Conservation (phyloP, 140 eudicot species). For the Eryngium alpinum region DNA sequence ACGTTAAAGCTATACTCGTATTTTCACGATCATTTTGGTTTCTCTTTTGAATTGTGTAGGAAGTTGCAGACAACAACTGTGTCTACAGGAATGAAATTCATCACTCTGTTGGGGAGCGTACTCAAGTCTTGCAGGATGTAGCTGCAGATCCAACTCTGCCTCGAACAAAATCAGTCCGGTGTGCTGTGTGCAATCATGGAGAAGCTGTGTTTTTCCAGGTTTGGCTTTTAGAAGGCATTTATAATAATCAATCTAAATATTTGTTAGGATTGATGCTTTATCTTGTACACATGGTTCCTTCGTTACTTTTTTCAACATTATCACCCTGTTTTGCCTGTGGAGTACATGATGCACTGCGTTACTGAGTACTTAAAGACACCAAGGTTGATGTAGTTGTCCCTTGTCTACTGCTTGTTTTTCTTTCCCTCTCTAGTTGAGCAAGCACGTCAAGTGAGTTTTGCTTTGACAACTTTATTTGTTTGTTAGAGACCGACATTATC, state of each 20-base stretch:
- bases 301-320: not conserved
- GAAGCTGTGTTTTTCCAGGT: conserved; percentile 99
- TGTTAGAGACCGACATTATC: too few species aligned
- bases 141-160: conserved; percentile 99
- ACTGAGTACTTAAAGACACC: too few species aligned
- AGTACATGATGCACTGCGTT: not conserved
- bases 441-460: too few species aligned
- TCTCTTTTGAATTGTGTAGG: conserved; percentile 35
- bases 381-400: too few species aligned
- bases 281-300: not conserved
- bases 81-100: conserved; percentile 94
- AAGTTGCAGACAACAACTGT: conserved; percentile 92
- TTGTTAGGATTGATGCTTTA: not conserved
- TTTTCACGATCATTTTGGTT: not conserved
- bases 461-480: not conserved
- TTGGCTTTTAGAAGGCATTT: not conserved
- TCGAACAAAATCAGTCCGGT: conserved; percentile 78
- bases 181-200: conserved; percentile 89
- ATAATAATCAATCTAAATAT: not conserved
- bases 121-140: conserved; percentile 98
- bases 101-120: conserved; percentile 83
- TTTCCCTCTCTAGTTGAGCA: too few species aligned
- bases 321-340: not conserved
- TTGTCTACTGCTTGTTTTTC: too few species aligned
- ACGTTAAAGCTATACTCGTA: not conserved